These are phyloP conservation scores for Scheffersomyces amazonensis DNA, from an alignment of 805 yeast genomes.

Conservation along the genomic window DNA sequence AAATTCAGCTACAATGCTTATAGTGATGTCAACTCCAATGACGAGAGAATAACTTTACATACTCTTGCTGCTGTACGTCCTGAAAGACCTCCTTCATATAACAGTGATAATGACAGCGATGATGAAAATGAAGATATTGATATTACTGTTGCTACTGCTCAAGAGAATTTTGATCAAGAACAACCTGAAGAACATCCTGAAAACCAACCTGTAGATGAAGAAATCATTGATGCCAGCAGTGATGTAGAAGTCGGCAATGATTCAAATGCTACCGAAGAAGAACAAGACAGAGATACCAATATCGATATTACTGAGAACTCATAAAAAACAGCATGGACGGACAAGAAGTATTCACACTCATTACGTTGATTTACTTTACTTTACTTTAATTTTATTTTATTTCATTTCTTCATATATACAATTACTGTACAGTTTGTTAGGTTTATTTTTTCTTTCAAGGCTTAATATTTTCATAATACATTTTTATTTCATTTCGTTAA, in stretches of 20 bases:
- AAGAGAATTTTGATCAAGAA: background rate
- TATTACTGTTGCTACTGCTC: too few relatives aligned
- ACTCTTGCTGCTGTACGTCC: slow-evolving; percentile 28
- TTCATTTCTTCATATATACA: too few relatives aligned
- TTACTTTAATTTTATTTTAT: too few relatives aligned
- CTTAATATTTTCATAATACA: too few relatives aligned
- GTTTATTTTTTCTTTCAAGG: too few relatives aligned
- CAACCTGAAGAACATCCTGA: background rate
- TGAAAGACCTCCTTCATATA: slow-evolving; percentile 37
- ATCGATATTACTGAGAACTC: too few relatives aligned
- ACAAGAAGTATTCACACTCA: too few relatives aligned
- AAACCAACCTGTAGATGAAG: background rate
- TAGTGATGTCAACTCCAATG: slow-evolving; percentile 35
- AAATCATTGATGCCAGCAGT: background rate
- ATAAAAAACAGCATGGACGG: too few relatives aligned
- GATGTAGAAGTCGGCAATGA: background rate
- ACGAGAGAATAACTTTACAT: slow-evolving; percentile 41
- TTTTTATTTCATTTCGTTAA: too few relatives aligned
- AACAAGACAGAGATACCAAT: too few relatives aligned
- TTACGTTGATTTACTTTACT: too few relatives aligned
- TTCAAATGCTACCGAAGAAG: background rate
- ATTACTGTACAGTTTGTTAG: too few relatives aligned
- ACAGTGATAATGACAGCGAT: slow-evolving; percentile 11
- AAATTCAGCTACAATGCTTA: slow-evolving; percentile 38
- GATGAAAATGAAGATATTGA: slow-evolving; percentile 3